Percentiles rank a stretch among this genome's conserved stretches.
Conservation (phyloP, 2,329 filamentous ascomycete genomes). For the Trichoderma sp. region DNA sequence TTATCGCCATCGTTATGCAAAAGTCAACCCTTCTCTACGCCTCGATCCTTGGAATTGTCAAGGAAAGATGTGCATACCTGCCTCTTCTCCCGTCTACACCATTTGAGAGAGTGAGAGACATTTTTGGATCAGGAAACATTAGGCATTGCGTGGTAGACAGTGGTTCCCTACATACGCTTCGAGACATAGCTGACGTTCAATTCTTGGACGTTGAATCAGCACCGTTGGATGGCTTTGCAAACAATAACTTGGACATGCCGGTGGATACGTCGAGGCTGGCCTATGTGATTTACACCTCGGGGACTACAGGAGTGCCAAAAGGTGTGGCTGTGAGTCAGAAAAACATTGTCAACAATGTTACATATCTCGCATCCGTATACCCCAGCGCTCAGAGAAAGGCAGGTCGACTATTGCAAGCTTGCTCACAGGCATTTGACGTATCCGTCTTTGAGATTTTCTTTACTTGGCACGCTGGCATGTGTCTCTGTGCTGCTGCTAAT, state of each 20-base stretch:
- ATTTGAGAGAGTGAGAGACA: constrained; percentile 56
- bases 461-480: constrained; percentile 75
- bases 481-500: constrained; percentile 73
- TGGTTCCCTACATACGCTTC: constrained; percentile 25
- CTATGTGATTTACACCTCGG: constrained; percentile 82
- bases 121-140: constrained; percentile 62
- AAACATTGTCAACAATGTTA: constrained; percentile 77
- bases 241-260: constrained; percentile 40
- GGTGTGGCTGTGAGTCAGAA: constrained; percentile 75
- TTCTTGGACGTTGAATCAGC: constrained; percentile 39
- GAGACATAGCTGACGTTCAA: constrained; percentile 23
- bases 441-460: constrained; percentile 93
- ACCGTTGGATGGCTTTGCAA: constrained; percentile 33
- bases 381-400: constrained; percentile 45
- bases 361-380: constrained; percentile 66
- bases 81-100: constrained; percentile 76
- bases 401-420: constrained; percentile 75
- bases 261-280: constrained; percentile 57
- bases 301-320: constrained; percentile 78
- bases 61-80: constrained; percentile 77
- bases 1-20: constrained; percentile 75
- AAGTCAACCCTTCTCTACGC: constrained; percentile 74
- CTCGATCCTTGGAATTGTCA: constrained; percentile 72
- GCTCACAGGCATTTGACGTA: constrained; percentile 82
- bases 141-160: constrained; percentile 46